Conservation (phyloP, 257 asterid species). For the Phtheirospermum japonicum region DNA sequence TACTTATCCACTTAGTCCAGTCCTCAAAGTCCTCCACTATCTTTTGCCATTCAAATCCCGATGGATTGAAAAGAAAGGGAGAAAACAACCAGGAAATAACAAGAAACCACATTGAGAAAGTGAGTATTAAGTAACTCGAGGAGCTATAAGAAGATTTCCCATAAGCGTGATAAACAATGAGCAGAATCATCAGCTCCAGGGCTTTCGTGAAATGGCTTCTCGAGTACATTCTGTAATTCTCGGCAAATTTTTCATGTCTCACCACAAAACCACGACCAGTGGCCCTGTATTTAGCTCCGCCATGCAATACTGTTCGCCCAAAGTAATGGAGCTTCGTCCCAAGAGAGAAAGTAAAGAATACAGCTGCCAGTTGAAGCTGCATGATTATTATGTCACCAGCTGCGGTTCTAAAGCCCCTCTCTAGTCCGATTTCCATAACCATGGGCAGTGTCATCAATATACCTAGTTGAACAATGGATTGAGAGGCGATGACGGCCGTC, state of each 20-base stretch:
- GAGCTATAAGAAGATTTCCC: slow-evolving; percentile 40
- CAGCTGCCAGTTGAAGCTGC: slow-evolving; percentile 80
- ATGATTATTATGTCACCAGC: slow-evolving; percentile 60
- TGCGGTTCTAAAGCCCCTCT: slow-evolving; percentile 80
- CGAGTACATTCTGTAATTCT: slow-evolving; percentile 85
- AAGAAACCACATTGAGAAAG: slow-evolving; percentile 74
- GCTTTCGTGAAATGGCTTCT: slow-evolving; percentile 81
- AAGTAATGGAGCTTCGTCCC: slow-evolving; percentile 90
- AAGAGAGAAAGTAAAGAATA: slow-evolving; percentile 77
- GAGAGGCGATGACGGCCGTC: slow-evolving; percentile 72
- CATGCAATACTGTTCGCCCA: slow-evolving; percentile 81
- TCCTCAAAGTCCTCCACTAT: slow-evolving; percentile 82
- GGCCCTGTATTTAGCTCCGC: slow-evolving; percentile 86
- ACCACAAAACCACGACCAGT: slow-evolving; percentile 93
- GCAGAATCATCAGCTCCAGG: slow-evolving; percentile 65
- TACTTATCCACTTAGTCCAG: slow-evolving; percentile 73
- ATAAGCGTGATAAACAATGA: slow-evolving; percentile 48
- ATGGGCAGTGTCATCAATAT: slow-evolving; percentile 74
- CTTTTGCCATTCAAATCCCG: slow-evolving; percentile 91
- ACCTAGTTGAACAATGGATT: slow-evolving; percentile 76
- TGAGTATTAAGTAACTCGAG: slow-evolving; percentile 34
- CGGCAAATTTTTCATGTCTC: slow-evolving; percentile 77
- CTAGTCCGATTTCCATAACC: slow-evolving; percentile 88
- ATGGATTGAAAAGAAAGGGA: slow-evolving; percentile 84
- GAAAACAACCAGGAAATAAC: slow-evolving; percentile 74